A percentile compares a stretch with the other conserved stretches of the same genome.
These are phyloP conservation scores for Vigna nakashimae DNA, from an alignment of 306 rosid genomes.

Conservation along the genomic window DNA sequence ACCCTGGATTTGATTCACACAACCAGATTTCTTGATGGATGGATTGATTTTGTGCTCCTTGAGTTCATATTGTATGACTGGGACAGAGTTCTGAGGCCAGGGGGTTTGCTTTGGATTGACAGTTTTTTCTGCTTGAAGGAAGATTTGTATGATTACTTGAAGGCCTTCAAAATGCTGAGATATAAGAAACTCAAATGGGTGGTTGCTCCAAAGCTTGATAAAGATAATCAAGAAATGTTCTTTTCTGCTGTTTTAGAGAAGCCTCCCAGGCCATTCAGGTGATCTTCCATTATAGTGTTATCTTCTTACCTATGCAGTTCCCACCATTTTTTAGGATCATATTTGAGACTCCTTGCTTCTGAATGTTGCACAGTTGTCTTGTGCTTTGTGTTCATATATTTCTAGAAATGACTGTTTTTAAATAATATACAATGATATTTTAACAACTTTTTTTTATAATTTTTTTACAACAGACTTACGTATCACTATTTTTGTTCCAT, in stretches of 20 bases:
- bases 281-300: slow-evolving; percentile 11
- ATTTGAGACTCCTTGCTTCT: not conserved
- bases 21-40: slow-evolving; percentile 79
- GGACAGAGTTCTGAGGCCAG: slow-evolving; percentile 83
- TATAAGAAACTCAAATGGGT: slow-evolving; percentile 75
- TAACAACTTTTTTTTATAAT: too few species aligned
- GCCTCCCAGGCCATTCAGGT: slow-evolving; percentile 73
- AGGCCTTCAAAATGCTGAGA: slow-evolving; percentile 62
- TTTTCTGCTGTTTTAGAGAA: slow-evolving; percentile 81
- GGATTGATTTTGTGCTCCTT: slow-evolving; percentile 76
- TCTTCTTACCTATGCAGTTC: not conserved
- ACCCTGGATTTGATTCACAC: slow-evolving; percentile 85
- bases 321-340: slow-evolving; percentile 14
- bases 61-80: slow-evolving; percentile 79
- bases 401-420: slow-evolving; percentile 3
- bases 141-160: slow-evolving; percentile 72
- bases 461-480: too few species aligned
- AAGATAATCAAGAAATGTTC: slow-evolving; percentile 68
- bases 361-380: slow-evolving; percentile 6
- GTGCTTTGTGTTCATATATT: slow-evolving; percentile 26
- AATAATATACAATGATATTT: too few species aligned
- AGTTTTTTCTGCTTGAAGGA: slow-evolving; percentile 73
- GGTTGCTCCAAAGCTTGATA: slow-evolving; percentile 78
- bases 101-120: slow-evolving; percentile 84
- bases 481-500: too few species aligned